Conservation (phyloP, 1,284 basidiomycete species). For the Irpex sp. region DNA sequence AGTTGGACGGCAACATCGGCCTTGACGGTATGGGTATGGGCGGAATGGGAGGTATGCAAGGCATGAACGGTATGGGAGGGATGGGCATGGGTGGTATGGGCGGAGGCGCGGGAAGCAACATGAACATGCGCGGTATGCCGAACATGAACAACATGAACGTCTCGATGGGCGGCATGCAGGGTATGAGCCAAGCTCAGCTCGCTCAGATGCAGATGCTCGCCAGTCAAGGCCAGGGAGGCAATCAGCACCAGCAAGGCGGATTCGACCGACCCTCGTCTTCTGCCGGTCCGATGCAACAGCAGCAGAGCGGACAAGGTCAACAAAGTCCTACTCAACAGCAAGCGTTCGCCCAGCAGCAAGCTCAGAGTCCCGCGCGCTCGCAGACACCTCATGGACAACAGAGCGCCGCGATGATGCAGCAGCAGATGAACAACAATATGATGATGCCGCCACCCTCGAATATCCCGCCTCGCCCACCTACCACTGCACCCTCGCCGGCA, state of each 20-base stretch:
- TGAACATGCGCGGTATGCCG: constrained; percentile 6
- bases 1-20: not conserved
- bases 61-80: constrained; percentile 3
- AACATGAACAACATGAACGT: constrained; percentile 4
- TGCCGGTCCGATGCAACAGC: not conserved
- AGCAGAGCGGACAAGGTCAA: constrained; percentile 1
- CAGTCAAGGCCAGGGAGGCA: constrained; percentile 1
- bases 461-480: constrained; percentile 23
- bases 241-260: not conserved
- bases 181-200: constrained; percentile 14
- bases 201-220: constrained; percentile 15
- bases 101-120: constrained; percentile 11
- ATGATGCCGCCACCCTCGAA: constrained; percentile 25
- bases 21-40: not conserved
- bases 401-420: constrained; percentile 10
- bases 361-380: constrained; percentile 3
- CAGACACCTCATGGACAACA: constrained; percentile 17
- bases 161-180: constrained; percentile 9
- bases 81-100: constrained; percentile 2
- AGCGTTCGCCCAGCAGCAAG: constrained; percentile 6
- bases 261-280: constrained; percentile 5
- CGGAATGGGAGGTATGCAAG: constrained; percentile 4
- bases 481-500: constrained; percentile 9
- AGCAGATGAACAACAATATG: constrained; percentile 14
- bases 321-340: constrained; percentile 9